A percentile compares a stretch with the other conserved stretches of the same genome.
phyloP scores from a whole-genome alignment of 768 basidiomycete genomes.

The Kondoa subrosea region DNA sequence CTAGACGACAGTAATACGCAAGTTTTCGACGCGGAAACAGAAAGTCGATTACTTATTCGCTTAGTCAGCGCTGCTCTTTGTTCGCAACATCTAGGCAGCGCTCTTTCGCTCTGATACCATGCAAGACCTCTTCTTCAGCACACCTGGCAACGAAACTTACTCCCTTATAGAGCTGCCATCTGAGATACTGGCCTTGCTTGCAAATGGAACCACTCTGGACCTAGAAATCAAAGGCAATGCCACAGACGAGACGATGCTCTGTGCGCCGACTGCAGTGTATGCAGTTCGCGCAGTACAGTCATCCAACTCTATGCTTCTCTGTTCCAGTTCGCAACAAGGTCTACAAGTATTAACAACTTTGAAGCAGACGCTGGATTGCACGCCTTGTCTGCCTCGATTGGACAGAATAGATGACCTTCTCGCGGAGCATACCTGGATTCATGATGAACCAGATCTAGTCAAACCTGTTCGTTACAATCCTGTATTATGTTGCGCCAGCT shows the following conservation, averaged over 20 bases:
- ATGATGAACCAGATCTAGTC: constrained; percentile 29
- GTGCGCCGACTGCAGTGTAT: constrained; percentile 66
- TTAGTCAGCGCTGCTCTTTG: too few relatives aligned
- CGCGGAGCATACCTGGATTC: constrained; percentile 53
- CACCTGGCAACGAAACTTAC: constrained; percentile 5
- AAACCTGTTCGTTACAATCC: background rate
- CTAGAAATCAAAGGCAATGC: constrained; percentile 63
- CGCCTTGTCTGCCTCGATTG: constrained; percentile 57
- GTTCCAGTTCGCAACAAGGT: constrained; percentile 39
- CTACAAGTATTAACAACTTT: constrained; percentile 63
- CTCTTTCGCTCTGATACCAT: background rate
- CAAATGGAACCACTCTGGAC: constrained; percentile 33
- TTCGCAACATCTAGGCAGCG: background rate
- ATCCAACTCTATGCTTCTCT: constrained; percentile 73
- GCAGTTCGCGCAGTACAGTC: constrained; percentile 64
- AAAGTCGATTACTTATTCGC: too few relatives aligned
- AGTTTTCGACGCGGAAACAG: too few relatives aligned
- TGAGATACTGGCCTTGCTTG: constrained; percentile 5
- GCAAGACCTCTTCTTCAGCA: background rate
- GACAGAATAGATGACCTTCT: constrained; percentile 48
- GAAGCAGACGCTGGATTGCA: constrained; percentile 67
- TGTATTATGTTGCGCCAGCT: too few relatives aligned
- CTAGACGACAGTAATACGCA: too few relatives aligned
- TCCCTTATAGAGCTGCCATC: constrained; percentile 17
- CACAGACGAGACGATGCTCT: constrained; percentile 75